Evolutionary conservation across 345 rosid species (phyloP).

Genomic region (Arabis alpina): DNA sequence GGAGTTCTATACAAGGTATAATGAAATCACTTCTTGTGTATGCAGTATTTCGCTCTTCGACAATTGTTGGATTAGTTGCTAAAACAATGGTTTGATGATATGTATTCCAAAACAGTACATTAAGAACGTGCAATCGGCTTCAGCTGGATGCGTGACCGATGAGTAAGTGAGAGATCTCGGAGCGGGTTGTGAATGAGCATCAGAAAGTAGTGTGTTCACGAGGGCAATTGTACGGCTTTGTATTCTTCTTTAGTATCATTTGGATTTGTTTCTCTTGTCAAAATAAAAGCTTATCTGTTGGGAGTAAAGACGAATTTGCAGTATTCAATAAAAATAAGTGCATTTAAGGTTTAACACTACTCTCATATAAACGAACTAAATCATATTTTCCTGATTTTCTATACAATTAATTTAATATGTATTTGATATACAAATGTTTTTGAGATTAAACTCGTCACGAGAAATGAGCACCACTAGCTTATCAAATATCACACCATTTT

Average conservation of each 20-base stretch:
- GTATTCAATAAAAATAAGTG: too few species aligned
- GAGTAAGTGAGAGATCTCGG: constrained; percentile 53
- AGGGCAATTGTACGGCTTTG: constrained; percentile 66
- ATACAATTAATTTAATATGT: too few species aligned
- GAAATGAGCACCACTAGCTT: too few species aligned
- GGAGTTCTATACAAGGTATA: constrained; percentile 89
- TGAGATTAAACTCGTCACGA: too few species aligned
- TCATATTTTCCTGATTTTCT: too few species aligned
- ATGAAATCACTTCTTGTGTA: neutral
- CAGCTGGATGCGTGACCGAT: constrained; percentile 90
- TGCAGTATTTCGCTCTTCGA: constrained; percentile 6
- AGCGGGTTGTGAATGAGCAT: too few species aligned
- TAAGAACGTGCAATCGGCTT: constrained; percentile 87
- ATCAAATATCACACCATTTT: too few species aligned
- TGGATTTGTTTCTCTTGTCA: constrained; percentile 19
- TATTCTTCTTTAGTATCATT: constrained; percentile 53
- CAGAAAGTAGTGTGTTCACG: constrained; percentile 55
- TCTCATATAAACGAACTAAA: too few species aligned
- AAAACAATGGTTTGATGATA: constrained; percentile 9
- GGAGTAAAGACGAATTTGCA: constrained; percentile 2
- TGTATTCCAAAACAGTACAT: constrained; percentile 69
- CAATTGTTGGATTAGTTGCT: constrained; percentile 8
- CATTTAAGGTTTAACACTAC: too few species aligned
- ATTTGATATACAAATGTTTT: too few species aligned
- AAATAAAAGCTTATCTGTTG: neutral